Evolutionary conservation across 2,329 filamentous ascomycete species (phyloP).

Genomic region (Gaeumannomyces sp.): DNA sequence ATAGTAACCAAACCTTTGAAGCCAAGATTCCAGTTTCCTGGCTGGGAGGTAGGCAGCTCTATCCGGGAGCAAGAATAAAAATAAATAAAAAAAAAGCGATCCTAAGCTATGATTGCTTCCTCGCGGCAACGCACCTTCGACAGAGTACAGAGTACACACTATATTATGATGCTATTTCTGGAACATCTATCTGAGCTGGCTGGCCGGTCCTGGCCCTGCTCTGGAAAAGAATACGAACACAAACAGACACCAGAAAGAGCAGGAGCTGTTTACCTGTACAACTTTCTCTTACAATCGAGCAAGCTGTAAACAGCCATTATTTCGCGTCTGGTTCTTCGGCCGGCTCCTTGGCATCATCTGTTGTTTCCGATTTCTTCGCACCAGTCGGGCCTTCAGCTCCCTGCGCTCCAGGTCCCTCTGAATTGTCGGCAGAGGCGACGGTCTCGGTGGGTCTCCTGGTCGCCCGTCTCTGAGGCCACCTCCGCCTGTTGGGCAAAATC

Average conservation of each 20-base stretch:
- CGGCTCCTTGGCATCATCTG: slow-evolving; percentile 11
- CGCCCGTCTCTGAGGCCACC: slow-evolving; percentile 8
- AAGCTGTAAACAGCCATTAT: background rate
- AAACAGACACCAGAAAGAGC: background rate
- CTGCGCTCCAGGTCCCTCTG: slow-evolving; percentile 12
- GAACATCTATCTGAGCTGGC: background rate
- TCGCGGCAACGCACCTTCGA: background rate
- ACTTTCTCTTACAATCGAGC: no score
- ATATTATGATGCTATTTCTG: background rate
- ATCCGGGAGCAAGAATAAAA: no score
- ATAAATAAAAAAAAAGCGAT: no score
- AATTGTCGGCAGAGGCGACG: slow-evolving; percentile 10
- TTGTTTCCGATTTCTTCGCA: slow-evolving; percentile 9
- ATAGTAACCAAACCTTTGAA: no score
- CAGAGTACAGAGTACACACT: background rate
- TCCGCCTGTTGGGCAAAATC: slow-evolving; percentile 13
- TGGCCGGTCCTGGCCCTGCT: background rate
- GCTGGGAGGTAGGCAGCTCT: no score
- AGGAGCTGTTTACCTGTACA: background rate
- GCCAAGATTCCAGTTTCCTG: no score
- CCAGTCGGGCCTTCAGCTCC: slow-evolving; percentile 6
- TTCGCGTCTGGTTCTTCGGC: background rate
- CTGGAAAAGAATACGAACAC: background rate
- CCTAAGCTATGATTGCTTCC: no score
- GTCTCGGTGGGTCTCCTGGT: slow-evolving; percentile 19